Evolutionary conservation across 371 early-diverging fungal species (phyloP).

Genomic region (Lichtheimia corymbifera): DNA sequence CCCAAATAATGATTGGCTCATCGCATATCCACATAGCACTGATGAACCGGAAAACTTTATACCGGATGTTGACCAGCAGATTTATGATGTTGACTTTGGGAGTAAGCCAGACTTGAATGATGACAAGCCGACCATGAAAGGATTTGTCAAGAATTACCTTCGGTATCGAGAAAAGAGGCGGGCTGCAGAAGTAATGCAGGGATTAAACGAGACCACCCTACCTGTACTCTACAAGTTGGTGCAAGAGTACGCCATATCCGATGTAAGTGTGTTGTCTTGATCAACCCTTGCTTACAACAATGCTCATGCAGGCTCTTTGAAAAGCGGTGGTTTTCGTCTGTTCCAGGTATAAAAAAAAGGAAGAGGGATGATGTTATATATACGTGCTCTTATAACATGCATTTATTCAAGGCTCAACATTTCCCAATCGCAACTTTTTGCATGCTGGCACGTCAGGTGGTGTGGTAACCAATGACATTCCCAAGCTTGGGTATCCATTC

Average conservation of each 20-base stretch:
- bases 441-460: constrained; percentile 28
- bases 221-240: constrained; percentile 23
- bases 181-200: constrained; percentile 19
- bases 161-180: constrained; percentile 6
- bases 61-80: constrained; percentile 22
- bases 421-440: constrained; percentile 27
- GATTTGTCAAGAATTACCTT: constrained; percentile 20
- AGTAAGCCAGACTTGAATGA: background rate
- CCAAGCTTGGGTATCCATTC: constrained; percentile 17
- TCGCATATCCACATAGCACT: constrained; percentile 6
- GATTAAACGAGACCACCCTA: constrained; percentile 13
- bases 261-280: constrained; percentile 8
- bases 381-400: background rate
- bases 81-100: constrained; percentile 13
- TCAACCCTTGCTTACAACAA: background rate
- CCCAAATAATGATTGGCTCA: background rate
- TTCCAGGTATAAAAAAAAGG: constrained; percentile 15
- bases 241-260: constrained; percentile 22
- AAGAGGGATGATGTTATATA: background rate
- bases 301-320: background rate
- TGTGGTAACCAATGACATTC: constrained; percentile 16
- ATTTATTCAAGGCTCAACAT: constrained; percentile 16
- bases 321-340: constrained; percentile 26
- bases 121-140: constrained; percentile 17
- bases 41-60: constrained; percentile 25